A percentile compares a stretch with the other conserved stretches of the same genome.
Conservation (phyloP, 2,329 filamentous ascomycete species). For the Aspergillus spinulosporus region DNA sequence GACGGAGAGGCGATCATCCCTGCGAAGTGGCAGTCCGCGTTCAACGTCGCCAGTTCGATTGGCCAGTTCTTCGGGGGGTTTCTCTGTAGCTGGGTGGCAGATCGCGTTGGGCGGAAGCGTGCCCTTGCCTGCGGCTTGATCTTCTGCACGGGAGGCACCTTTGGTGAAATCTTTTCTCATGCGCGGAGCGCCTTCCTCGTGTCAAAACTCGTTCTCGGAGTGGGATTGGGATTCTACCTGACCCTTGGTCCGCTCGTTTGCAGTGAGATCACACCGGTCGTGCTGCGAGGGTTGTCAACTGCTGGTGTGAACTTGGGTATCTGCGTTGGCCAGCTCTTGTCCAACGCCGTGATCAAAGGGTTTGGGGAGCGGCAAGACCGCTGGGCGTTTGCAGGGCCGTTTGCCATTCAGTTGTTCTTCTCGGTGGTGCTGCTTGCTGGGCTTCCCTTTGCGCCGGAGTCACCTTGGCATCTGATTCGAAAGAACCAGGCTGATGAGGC, state of each 20-base stretch:
- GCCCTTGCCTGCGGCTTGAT: neutral
- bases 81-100: neutral
- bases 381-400: neutral
- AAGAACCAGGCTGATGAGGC: neutral
- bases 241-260: neutral
- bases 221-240: neutral
- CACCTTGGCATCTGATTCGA: neutral
- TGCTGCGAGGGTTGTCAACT: neutral
- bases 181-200: neutral
- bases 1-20: neutral
- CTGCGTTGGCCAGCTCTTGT: neutral
- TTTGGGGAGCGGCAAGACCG: neutral
- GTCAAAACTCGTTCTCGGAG: neutral
- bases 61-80: neutral
- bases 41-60: neutral
- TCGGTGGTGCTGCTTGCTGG: neutral
- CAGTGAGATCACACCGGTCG: neutral
- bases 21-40: neutral
- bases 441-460: neutral
- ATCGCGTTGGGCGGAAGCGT: neutral
- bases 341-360: neutral
- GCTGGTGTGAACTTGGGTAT: slow-evolving; percentile 1
- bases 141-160: neutral
- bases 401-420: neutral
- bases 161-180: neutral